Percentiles rank a stretch among this genome's conserved stretches.
Conservation (phyloP, 2,329 filamentous ascomycete genomes). For the Talaromyces pinophilus region DNA sequence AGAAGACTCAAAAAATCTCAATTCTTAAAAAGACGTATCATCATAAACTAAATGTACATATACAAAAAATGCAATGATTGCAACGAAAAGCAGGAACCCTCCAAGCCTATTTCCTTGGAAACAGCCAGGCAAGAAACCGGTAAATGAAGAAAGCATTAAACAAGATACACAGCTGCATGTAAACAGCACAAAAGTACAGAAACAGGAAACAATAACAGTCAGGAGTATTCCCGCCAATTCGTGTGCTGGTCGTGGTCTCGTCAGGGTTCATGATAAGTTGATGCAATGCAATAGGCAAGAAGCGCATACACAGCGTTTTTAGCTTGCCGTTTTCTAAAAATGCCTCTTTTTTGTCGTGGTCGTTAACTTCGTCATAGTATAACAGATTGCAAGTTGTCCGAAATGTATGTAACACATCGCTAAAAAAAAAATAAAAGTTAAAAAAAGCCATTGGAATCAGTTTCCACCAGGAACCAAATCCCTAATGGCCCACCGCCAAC, state of each 20-base stretch:
- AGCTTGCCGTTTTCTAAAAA: conserved; percentile 13
- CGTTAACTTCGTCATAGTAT: conserved; percentile 17
- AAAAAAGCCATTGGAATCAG: conserved; percentile 8
- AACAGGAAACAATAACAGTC: conserved; percentile 9
- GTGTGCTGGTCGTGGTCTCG: conserved; percentile 20
- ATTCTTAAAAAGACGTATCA: background rate
- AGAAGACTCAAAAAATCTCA: background rate
- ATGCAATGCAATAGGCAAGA: conserved; percentile 18
- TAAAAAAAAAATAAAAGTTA: background rate
- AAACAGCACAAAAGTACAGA: conserved; percentile 13
- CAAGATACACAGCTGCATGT: conserved; percentile 7
- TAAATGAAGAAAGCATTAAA: conserved; percentile 7
- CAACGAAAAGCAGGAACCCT: background rate
- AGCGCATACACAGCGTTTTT: conserved; percentile 7
- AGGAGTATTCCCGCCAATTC: conserved; percentile 9
- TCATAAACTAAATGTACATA: conserved; percentile 15
- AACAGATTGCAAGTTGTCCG: conserved; percentile 5
- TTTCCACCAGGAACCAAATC: conserved; percentile 40
- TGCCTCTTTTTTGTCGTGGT: conserved; percentile 3
- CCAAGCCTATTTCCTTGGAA: background rate
- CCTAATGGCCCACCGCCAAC: conserved; percentile 75
- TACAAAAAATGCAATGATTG: background rate
- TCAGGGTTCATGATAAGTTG: conserved; percentile 18
- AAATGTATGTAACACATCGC: conserved; percentile 18
- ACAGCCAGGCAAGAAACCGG: background rate